Evolutionary conservation across 345 rosid species (phyloP).

Genomic region (Acer saccharum): DNA sequence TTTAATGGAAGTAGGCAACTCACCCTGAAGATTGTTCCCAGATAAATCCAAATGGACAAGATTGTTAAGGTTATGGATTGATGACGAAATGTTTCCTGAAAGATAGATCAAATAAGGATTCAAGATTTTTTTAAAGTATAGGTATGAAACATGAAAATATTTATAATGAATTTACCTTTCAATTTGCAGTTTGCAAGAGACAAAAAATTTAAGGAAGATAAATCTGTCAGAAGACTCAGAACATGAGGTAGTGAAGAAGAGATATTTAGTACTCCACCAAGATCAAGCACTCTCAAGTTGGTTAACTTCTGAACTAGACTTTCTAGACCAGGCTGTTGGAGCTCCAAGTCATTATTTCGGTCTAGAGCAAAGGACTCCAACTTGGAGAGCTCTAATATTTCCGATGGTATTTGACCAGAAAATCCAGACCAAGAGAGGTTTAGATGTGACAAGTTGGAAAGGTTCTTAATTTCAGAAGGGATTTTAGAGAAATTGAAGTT

Average conservation of each 20-base stretch:
- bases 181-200: not conserved
- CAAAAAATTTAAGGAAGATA: too few relatives aligned
- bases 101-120: not conserved
- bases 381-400: not conserved
- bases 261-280: too few relatives aligned
- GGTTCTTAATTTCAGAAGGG: not conserved
- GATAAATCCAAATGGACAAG: not conserved
- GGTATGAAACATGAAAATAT: not conserved
- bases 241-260: too few relatives aligned
- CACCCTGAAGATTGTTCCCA: too few relatives aligned
- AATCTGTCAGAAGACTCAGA: too few relatives aligned
- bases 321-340: too few relatives aligned
- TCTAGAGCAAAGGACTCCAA: conserved; percentile 19
- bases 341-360: too few relatives aligned
- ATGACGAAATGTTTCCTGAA: not conserved
- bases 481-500: not conserved
- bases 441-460: not conserved
- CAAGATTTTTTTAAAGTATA: not conserved
- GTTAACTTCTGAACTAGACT: not conserved
- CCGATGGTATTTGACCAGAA: not conserved
- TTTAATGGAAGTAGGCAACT: too few relatives aligned
- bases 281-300: not conserved
- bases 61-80: not conserved
- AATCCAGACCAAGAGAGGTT: not conserved
- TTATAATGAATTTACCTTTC: not conserved